phyloP scores from a whole-genome alignment of 2,329 filamentous ascomycete species.

The Aspergillus aculeatus region DNA sequence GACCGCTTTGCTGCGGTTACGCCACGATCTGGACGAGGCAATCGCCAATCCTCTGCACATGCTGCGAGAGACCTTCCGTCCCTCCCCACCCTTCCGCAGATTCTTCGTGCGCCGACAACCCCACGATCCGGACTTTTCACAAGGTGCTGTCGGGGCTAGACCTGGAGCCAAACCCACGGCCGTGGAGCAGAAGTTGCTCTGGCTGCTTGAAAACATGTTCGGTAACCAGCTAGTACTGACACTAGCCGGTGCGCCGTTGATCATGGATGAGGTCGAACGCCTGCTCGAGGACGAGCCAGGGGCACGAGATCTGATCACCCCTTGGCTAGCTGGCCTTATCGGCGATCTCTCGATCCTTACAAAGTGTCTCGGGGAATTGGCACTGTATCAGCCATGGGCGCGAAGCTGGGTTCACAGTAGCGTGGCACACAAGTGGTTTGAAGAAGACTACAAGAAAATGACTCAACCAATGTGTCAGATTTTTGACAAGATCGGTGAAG shows the following conservation, averaged over 20 bases:
- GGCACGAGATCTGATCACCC: slow-evolving; percentile 41
- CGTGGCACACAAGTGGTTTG: slow-evolving; percentile 15
- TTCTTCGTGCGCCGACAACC: slow-evolving; percentile 13
- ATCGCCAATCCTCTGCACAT: neutral
- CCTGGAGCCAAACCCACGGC: neutral
- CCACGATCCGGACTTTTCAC: neutral
- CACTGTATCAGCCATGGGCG: slow-evolving; percentile 53
- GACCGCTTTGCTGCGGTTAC: slow-evolving; percentile 8
- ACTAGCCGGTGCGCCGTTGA: slow-evolving; percentile 14
- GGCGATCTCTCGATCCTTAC: slow-evolving; percentile 49
- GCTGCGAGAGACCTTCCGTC: slow-evolving; percentile 1
- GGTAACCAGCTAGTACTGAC: slow-evolving; percentile 20
- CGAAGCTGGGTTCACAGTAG: slow-evolving; percentile 37
- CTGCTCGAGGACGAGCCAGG: slow-evolving; percentile 41
- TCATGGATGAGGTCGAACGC: slow-evolving; percentile 53
- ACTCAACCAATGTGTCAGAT: neutral
- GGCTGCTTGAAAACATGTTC: slow-evolving; percentile 29
- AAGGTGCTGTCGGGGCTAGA: neutral
- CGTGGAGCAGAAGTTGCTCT: neutral
- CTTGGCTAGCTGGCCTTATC: slow-evolving; percentile 37
- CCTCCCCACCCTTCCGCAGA: slow-evolving; percentile 14
- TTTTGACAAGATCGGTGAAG: neutral
- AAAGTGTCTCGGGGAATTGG: slow-evolving; percentile 47
- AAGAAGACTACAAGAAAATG: neutral
- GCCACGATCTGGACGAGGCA: slow-evolving; percentile 2